Conservation (phyloP, 768 basidiomycete species). For the Podaxis sp. region DNA sequence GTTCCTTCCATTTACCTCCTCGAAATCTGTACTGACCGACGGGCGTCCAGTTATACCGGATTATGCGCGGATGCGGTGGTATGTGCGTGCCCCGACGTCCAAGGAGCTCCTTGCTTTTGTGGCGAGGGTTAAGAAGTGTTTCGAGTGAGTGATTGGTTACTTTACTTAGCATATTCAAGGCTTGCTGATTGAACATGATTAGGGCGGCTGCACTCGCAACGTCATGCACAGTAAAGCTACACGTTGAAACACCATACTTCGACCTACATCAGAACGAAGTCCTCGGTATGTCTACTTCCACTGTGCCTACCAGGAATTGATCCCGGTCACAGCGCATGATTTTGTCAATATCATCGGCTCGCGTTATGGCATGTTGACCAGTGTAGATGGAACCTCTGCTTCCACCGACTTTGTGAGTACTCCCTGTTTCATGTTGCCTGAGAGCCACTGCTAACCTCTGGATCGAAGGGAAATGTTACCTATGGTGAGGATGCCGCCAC, state of each 20-base stretch:
- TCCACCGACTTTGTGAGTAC: conserved; percentile 78
- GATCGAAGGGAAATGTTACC: conserved; percentile 67
- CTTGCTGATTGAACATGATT: conserved; percentile 15
- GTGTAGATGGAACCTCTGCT: conserved; percentile 40
- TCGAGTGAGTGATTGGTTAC: conserved; percentile 50
- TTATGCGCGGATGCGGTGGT: conserved; percentile 73
- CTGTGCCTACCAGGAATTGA: background rate
- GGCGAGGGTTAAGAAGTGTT: conserved; percentile 65
- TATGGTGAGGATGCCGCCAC: conserved; percentile 46
- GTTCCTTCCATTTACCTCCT: conserved; percentile 1
- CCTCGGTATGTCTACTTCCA: conserved; percentile 38
- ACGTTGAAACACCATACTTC: conserved; percentile 41
- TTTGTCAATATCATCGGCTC: conserved; percentile 47
- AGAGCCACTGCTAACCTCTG: conserved; percentile 1
- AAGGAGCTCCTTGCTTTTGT: conserved; percentile 53
- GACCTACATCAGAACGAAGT: conserved; percentile 60
- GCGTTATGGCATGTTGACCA: conserved; percentile 42
- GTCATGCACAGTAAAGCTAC: conserved; percentile 50
- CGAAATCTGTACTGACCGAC: background rate
- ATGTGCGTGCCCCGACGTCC: conserved; percentile 66
- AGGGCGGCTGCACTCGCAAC: conserved; percentile 72
- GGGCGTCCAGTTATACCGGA: conserved; percentile 71
- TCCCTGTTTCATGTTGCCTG: conserved; percentile 3
- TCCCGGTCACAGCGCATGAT: conserved; percentile 42
- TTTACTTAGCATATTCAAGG: background rate